Base-by-base conservation (phyloP, 2,329 filamentous ascomycete genomes). In the Hypoxylon sp. region DNA sequence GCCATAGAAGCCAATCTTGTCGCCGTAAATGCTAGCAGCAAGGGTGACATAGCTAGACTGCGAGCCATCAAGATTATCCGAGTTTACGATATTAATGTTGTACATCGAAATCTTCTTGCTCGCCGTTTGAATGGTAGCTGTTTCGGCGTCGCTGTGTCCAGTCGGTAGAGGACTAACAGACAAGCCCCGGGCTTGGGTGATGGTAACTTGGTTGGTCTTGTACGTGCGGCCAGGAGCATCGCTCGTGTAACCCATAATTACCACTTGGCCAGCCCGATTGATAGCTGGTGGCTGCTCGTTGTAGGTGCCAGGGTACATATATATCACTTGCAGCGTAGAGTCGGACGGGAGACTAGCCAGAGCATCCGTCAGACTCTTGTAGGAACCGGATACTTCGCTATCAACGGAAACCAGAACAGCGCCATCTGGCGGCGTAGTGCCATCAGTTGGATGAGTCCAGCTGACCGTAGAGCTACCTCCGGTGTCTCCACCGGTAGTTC, bases 1-100 rank as follows among this genome's bases (percentile, higher is more conserved):
- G 2, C 56, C 56, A 15, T 58, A 58, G 30, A 58, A 58, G 15
- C 56, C 56, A 13, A 58, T 52, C 28, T 58, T 49, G 11, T 34
- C 39, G 22, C 56, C 56, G 17, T 51, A 58, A 6, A 51, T 47
- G 6, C 47, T 52, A 15, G 48, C 56, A 28, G 56, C 56, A 4
- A 58, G 30, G 7, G 56, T 52, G 11, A 58, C 56, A 22, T 58
- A 58, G 17, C 24, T 58, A 6, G 56, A 7, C 24, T 30, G 50
- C 5, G 41, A 32, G 2, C 56, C 56, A 15, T 58, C 30, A n/a
- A 58, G 48, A 11, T 58, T 58, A 1, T 52, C 48, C 1, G 56
- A 28, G 39, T 58, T 58, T 3, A 58, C 47, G 22, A 58, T 24
- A 48, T 58, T 37, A n/a, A 58, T 44, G 20, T 58, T 58, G 19